A percentile compares a stretch with the other conserved stretches of the same genome.
These are phyloP conservation scores for Cytidiella melzeri DNA, from an alignment of 768 basidiomycete species.

Conservation along the genomic window DNA sequence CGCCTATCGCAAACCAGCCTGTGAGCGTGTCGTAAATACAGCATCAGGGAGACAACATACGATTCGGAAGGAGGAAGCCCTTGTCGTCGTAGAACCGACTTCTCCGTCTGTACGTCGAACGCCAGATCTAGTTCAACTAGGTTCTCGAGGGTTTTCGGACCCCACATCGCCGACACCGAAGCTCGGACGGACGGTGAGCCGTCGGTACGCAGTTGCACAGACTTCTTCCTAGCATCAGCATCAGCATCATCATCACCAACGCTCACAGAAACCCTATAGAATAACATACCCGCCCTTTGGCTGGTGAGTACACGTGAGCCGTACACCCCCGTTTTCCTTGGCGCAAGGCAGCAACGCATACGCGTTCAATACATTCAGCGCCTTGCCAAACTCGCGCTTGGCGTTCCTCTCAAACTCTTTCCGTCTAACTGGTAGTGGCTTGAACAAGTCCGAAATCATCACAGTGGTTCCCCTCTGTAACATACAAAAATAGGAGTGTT, in stretches of 20 bases:
- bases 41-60: not conserved
- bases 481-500: not conserved
- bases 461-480: conserved; percentile 84
- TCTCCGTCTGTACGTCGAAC: conserved; percentile 67
- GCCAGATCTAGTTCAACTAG: conserved; percentile 66
- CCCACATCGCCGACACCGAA: conserved; percentile 77
- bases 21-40: not conserved
- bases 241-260: not conserved
- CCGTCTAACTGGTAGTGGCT: conserved; percentile 79
- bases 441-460: conserved; percentile 63
- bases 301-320: conserved; percentile 69
- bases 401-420: conserved; percentile 87
- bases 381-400: conserved; percentile 87
- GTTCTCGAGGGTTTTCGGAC: conserved; percentile 70
- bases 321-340: conserved; percentile 49
- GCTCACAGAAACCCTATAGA: not conserved
- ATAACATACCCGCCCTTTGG: conserved; percentile 59
- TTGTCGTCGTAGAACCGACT: conserved; percentile 38
- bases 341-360: conserved; percentile 86
- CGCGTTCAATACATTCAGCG: conserved; percentile 72
- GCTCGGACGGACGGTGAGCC: conserved; percentile 57
- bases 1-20: not conserved
- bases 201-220: conserved; percentile 65
- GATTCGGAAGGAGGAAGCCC: conserved; percentile 22
- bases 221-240: conserved; percentile 42